Evolutionary conservation across 2,329 filamentous ascomycete species (phyloP).

Genomic region (Beauveria medogensis): DNA sequence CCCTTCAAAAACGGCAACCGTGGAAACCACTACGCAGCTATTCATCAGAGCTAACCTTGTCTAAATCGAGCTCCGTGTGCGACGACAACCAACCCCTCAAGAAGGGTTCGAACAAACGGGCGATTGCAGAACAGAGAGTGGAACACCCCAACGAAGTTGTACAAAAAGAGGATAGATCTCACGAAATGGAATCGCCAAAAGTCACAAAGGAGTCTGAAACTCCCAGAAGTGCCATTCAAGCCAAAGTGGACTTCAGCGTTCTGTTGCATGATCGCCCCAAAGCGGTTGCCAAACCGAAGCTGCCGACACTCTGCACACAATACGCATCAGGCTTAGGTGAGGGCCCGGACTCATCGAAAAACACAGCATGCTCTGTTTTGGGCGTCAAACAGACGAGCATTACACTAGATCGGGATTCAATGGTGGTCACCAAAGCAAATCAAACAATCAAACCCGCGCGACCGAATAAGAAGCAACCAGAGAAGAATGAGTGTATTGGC

Average conservation of each 20-base stretch:
- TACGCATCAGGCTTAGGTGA: neutral
- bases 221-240: too few relatives aligned
- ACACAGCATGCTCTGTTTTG: neutral
- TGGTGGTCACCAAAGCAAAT: neutral
- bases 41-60: neutral
- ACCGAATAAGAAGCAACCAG: neutral
- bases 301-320: neutral
- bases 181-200: neutral
- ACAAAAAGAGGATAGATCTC: neutral
- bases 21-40: slow-evolving; percentile 4
- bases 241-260: too few relatives aligned
- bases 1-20: neutral
- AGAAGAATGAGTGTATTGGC: too few relatives aligned
- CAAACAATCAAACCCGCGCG: neutral
- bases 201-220: too few relatives aligned
- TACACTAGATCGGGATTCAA: too few relatives aligned
- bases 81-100: neutral
- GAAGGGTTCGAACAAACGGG: too few relatives aligned
- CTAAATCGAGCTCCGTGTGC: neutral
- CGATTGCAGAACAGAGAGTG: neutral
- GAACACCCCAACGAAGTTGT: neutral
- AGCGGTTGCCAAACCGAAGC: neutral
- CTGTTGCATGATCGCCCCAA: neutral
- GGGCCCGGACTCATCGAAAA: neutral
- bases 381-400: neutral